phyloP scores from a whole-genome alignment of 2,329 filamentous ascomycete genomes.

The Aplosporella prunicola region DNA sequence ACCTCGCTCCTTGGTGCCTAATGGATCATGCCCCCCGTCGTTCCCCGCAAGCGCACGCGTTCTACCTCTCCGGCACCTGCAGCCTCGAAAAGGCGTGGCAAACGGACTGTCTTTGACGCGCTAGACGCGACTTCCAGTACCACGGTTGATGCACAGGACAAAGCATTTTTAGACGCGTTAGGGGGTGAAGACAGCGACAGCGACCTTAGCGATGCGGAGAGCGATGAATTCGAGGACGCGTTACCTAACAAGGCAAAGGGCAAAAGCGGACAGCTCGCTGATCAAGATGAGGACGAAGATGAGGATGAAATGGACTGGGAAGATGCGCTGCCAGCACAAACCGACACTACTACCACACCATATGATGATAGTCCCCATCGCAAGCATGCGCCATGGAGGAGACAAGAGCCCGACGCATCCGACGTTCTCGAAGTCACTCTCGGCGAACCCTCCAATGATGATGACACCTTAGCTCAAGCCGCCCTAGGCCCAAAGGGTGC shows the following conservation, averaged over 20 bases:
- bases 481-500: constrained; percentile 70
- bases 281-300: constrained; percentile 10
- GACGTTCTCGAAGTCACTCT: constrained; percentile 17
- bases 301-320: constrained; percentile 29
- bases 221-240: constrained; percentile 7
- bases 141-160: constrained; percentile 1
- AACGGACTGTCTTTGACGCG: constrained; percentile 6
- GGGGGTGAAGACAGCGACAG: not conserved
- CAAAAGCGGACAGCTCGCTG: not conserved
- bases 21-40: constrained; percentile 9
- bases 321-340: constrained; percentile 27
- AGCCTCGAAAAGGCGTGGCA: constrained; percentile 5
- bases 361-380: not conserved
- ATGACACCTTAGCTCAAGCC: constrained; percentile 12
- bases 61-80: not conserved
- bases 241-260: not conserved
- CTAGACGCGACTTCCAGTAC: constrained; percentile 6
- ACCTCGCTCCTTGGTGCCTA: not conserved
- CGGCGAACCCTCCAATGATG: constrained; percentile 1
- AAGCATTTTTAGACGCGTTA: constrained; percentile 10
- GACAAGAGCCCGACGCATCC: constrained; percentile 12
- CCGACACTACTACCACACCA: constrained; percentile 17
- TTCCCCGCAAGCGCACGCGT: constrained; percentile 10
- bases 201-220: constrained; percentile 1
- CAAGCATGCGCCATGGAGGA: constrained; percentile 3